These are phyloP conservation scores for Entoloma clypeatum DNA, from an alignment of 1,284 basidiomycete species.

Conservation along the genomic window DNA sequence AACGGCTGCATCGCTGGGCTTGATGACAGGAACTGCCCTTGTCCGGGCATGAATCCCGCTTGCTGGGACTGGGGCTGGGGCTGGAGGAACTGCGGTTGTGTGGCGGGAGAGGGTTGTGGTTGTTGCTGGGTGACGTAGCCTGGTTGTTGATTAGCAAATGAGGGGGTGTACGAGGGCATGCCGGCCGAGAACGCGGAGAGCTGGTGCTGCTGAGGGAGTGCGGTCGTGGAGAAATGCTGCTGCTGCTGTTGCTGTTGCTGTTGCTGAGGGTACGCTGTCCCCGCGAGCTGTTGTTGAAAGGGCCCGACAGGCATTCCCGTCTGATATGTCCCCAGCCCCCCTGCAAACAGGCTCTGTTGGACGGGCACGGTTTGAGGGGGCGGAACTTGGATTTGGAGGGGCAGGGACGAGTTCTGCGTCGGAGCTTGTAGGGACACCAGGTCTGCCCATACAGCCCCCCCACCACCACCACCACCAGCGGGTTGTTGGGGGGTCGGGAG, in stretches of 20 bases:
- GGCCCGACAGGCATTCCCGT: conserved; percentile 16
- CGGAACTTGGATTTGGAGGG: conserved; percentile 46
- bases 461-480: too few species aligned
- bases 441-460: conserved; percentile 53
- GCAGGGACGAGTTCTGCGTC: conserved; percentile 46
- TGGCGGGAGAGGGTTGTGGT: conserved; percentile 16
- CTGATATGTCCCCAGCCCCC: conserved; percentile 14
- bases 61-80: conserved; percentile 22
- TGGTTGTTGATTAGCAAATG: conserved; percentile 13
- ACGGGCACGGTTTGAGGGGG: conserved; percentile 8
- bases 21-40: conserved; percentile 25
- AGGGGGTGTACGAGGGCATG: conserved; percentile 12
- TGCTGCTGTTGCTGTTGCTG: conserved; percentile 21
- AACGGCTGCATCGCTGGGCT: conserved; percentile 26
- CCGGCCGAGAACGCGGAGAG: conserved; percentile 6
- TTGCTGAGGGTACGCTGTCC: conserved; percentile 23
- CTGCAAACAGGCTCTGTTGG: conserved; percentile 16
- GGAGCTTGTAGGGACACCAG: conserved; percentile 46
- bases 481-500: too few species aligned
- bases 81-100: conserved; percentile 21
- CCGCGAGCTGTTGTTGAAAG: conserved; percentile 20
- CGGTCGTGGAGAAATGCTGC: conserved; percentile 20
- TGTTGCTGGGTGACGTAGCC: conserved; percentile 19
- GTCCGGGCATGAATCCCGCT: conserved; percentile 20
- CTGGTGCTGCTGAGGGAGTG: conserved; percentile 20